These are phyloP conservation scores for Triglochin maritima DNA, from an alignment of 106 monocot species.

Conservation along the genomic window DNA sequence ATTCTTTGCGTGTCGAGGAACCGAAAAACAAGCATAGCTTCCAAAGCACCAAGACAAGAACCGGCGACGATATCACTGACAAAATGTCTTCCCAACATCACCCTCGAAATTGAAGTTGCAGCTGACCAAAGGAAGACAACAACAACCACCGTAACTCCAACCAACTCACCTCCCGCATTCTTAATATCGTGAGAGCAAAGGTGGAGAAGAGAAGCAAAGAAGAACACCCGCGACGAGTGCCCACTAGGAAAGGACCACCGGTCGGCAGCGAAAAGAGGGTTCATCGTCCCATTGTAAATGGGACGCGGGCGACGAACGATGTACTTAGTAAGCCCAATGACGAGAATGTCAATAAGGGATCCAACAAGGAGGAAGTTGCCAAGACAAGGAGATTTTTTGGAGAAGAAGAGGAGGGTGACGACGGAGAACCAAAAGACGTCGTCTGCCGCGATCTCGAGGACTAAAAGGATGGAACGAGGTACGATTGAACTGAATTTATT, in stretches of 20 bases:
- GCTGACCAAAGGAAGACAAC: constrained; percentile 39
- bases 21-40: constrained; percentile 30
- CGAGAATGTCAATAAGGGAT: too few relatives aligned
- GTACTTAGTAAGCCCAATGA: constrained; percentile 34
- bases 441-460: constrained; percentile 71
- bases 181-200: constrained; percentile 1
- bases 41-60: constrained; percentile 43
- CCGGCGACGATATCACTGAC: constrained; percentile 60
- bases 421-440: constrained; percentile 78
- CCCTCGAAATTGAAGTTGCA: constrained; percentile 48
- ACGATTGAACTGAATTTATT: constrained; percentile 11
- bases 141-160: constrained; percentile 1
- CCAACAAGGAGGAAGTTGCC: constrained; percentile 68
- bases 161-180: background rate
- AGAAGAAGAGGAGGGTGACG: constrained; percentile 39
- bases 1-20: too few relatives aligned
- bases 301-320: constrained; percentile 71
- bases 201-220: constrained; percentile 43
- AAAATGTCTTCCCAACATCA: constrained; percentile 74
- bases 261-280: too few relatives aligned
- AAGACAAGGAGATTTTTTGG: constrained; percentile 24
- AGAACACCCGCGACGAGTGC: constrained; percentile 85
- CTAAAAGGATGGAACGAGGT: constrained; percentile 54
- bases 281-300: constrained; percentile 69
- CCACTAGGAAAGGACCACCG: constrained; percentile 92